These are phyloP conservation scores for Angophora floribunda DNA, from an alignment of 345 rosid species.

Conservation along the genomic window DNA sequence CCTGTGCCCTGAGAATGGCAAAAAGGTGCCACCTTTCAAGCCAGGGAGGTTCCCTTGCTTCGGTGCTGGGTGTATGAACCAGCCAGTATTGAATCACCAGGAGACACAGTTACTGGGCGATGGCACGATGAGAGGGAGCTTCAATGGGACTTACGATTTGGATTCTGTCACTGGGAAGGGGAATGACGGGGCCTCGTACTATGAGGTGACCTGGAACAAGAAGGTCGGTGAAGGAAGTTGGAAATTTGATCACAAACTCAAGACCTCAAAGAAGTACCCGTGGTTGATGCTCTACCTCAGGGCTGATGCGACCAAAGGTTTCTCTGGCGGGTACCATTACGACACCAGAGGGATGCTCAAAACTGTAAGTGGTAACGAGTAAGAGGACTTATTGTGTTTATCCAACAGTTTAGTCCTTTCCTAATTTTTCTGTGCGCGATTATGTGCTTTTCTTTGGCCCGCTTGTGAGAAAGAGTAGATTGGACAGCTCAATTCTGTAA, in stretches of 20 bases:
- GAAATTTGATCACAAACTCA: constrained; percentile 54
- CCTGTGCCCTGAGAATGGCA: constrained; percentile 62
- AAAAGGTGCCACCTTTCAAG: constrained; percentile 30
- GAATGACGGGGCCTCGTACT: constrained; percentile 23
- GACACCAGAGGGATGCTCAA: constrained; percentile 79
- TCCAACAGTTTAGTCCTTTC: neutral
- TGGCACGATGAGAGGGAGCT: constrained; percentile 57
- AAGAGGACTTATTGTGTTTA: neutral
- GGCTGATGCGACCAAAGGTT: constrained; percentile 76
- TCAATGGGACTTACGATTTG: constrained; percentile 68
- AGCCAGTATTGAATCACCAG: constrained; percentile 48
- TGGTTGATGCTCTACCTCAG: constrained; percentile 91
- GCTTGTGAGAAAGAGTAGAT: neutral
- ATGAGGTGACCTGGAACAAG: constrained; percentile 72
- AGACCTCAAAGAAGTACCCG: constrained; percentile 63
- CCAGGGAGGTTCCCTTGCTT: constrained; percentile 66
- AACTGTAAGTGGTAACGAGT: constrained; percentile 17
- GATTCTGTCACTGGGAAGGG: constrained; percentile 32
- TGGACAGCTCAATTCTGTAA: neutral
- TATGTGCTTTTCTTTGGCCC: neutral
- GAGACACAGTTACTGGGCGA: constrained; percentile 27
- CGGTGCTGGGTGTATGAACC: constrained; percentile 79
- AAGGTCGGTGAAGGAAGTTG: constrained; percentile 55
- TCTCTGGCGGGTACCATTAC: constrained; percentile 74
- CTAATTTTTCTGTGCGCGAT: neutral